Evolutionary conservation across 2,329 filamentous ascomycete species (phyloP).

Genomic region (Phyllosticta citriasiana): DNA sequence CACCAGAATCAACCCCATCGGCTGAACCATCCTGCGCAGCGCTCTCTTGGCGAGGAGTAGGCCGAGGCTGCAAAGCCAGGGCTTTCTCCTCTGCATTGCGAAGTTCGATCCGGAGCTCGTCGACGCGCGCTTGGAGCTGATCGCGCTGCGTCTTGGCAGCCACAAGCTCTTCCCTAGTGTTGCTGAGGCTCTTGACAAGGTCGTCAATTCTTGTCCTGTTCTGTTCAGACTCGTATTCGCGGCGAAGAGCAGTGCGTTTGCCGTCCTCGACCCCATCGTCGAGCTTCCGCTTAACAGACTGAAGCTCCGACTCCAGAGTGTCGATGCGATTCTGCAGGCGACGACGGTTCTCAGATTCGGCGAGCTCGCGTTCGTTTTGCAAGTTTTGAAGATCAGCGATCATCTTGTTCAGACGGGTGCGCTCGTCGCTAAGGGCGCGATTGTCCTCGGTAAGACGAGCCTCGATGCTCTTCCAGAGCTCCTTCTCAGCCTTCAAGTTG

Average conservation of each 20-base stretch:
- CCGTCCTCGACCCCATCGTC: conserved; percentile 72
- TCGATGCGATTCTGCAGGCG: conserved; percentile 72
- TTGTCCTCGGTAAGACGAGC: conserved; percentile 81
- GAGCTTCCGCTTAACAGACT: conserved; percentile 70
- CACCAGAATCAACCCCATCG: conserved; percentile 41
- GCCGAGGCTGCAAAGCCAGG: conserved; percentile 69
- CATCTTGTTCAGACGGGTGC: conserved; percentile 70
- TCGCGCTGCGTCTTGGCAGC: conserved; percentile 79
- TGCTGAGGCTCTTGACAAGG: conserved; percentile 66
- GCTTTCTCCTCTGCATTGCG: conserved; percentile 82
- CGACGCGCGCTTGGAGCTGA: conserved; percentile 77
- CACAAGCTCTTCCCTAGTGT: conserved; percentile 77
- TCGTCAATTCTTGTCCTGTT: conserved; percentile 89
- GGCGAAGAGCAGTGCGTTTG: conserved; percentile 71
- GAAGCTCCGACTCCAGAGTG: conserved; percentile 66
- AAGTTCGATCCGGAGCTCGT: conserved; percentile 80
- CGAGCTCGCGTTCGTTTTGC: conserved; percentile 81
- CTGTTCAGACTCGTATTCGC: conserved; percentile 84
- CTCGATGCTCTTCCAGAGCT: conserved; percentile 89
- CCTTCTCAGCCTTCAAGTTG: conserved; percentile 91
- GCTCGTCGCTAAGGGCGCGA: conserved; percentile 73
- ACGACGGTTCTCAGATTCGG: conserved; percentile 71
- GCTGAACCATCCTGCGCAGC: conserved; percentile 27
- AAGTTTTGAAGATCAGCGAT: conserved; percentile 78
- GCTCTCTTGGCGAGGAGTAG: conserved; percentile 50